phyloP scores from a whole-genome alignment of 129 eudicot species.

The Chrysanthemum makinoi region DNA sequence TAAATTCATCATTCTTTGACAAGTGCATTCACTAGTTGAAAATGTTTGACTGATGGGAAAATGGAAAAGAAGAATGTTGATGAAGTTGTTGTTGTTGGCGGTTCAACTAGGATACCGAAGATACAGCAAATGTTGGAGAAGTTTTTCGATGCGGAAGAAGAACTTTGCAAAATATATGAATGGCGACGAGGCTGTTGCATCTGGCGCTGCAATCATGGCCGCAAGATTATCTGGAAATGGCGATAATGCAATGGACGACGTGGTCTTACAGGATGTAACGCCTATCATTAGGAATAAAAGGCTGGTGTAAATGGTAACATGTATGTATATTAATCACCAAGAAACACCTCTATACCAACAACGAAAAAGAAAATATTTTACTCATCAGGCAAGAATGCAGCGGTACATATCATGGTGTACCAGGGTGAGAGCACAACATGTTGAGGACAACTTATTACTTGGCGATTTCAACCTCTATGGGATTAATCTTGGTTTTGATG shows the following conservation, averaged over 20 bases:
- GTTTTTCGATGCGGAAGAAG: background rate
- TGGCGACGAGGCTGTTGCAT: constrained; percentile 1
- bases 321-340: background rate
- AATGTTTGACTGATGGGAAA: background rate
- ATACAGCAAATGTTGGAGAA: constrained; percentile 1
- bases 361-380: background rate
- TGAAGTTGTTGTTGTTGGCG: constrained; percentile 4
- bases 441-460: constrained; percentile 2
- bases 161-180: background rate
- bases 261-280: background rate
- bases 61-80: background rate
- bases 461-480: constrained; percentile 3
- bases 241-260: background rate
- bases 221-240: background rate
- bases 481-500: constrained; percentile 1
- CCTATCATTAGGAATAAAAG: constrained; percentile 13
- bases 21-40: background rate
- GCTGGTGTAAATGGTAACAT: background rate
- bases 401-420: background rate
- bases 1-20: background rate
- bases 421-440: background rate
- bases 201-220: background rate
- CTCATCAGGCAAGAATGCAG: background rate
- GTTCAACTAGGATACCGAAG: background rate
- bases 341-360: background rate